Evolutionary conservation across 1,284 basidiomycete genomes (phyloP), one percentile per base, ranked within the genome.

Genomic region (Bondarzewia mesenterica): DNA sequence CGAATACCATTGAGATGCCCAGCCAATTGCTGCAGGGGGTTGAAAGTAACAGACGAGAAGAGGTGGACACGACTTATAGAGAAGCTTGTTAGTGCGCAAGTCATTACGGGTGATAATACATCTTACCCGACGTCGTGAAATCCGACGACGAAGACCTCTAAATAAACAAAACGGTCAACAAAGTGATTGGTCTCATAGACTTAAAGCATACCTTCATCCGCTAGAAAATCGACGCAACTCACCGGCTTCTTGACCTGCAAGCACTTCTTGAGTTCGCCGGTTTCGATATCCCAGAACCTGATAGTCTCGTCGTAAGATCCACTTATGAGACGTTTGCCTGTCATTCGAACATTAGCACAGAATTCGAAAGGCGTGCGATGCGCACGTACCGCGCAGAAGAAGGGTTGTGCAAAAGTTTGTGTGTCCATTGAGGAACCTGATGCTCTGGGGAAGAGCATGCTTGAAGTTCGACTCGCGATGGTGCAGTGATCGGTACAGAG

Each of bases 301-400:
- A 93, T 90, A 0, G 87, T 91, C 67, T 93, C 91, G 54, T 94
- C 92, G 59, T 93, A 93, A 39, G 85, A 89, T 15, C 91, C 92
- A 54, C 86, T 91, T 53, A 94, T 89, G 35, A 95, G 72, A 14
- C 85, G 72, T 58, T 87, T 85, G 36, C 84, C 75, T 73, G 46
- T 22, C 41, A 37, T 2, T 4, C n/a, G 6, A 29, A 29, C 38
- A 14, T 23, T 45, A 43, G 25, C 16, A 3, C 5, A 22, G 6
- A 16, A 2, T 0, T 21, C 35, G 26, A 20, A 35, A 38, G 22
- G 7, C 16, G 35, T 26, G n/a, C n/a, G n/a, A n/a, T n/a, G n/a
- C n/a, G n/a, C n/a, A 22, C 66, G 55, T 62, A 64, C 79, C 89
- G 50, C 82, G 74, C 32, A 94, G 67, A 26, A 91, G 73, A 35